Base-by-base conservation (phyloP, 2,329 filamentous ascomycete genomes). In the Neophaeococcomyces mojaviensis region DNA sequence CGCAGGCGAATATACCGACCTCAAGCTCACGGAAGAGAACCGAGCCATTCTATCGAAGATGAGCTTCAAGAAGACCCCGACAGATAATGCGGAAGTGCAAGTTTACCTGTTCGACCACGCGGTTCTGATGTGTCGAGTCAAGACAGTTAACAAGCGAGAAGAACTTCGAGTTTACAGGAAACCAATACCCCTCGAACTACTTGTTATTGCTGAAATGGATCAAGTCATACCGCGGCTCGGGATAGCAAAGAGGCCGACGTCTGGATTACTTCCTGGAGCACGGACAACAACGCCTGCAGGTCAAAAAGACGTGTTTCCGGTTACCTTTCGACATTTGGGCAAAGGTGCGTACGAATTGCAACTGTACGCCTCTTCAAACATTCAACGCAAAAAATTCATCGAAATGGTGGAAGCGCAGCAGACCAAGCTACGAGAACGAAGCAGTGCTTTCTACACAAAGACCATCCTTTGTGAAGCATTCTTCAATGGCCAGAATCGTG, bases 51-150 rank as follows among this genome's bases (percentile, higher is more conserved):
- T 98, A 52, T 95, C 90, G 69, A 98, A 97, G 71, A 89, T 88
- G 59, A 82, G 82, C 51, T 78, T 98, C 65, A 97, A 95, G 72
- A 97, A 97, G 71, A 81, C 82, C 3, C 84, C 89, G 0, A 89
- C 86, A 1, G 89, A 96, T 62, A 84, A 81, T 38, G 80, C 84
- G 1, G 90, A 97, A 58, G 90, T 98, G 36, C 92, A 88, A 16
- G 89, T 88, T 13, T 98, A 94, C 69, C 75, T 98, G 19, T 96
- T 98, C 61, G 92, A 98, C 60, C 92, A 98, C 63, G 90, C 92
- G 2, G 84, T 98, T 43, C 74, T 98, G 30, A 76, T 98, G 33
- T 92, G 96, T 54, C 79, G 89, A 43, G 83, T 89, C 54, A 98
- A 97, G 70, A 83, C 84, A 49, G 85, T 86, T 49, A 94, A 92